These are phyloP conservation scores for Fusarium vanettenii DNA, from an alignment of 2,329 filamentous ascomycete species.

Conservation along the genomic window DNA sequence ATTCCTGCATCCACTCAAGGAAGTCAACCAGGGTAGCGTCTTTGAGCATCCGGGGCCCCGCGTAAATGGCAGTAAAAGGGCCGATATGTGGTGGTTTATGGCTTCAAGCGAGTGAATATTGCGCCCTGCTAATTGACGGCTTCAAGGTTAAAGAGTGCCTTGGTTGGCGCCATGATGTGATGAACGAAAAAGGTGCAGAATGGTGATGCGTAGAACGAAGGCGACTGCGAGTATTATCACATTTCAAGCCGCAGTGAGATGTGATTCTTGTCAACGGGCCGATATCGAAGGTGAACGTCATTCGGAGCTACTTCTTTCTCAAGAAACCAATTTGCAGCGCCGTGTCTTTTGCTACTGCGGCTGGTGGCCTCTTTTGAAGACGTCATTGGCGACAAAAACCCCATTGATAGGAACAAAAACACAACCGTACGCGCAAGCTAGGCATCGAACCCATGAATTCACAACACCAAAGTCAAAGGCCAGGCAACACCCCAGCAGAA, in stretches of 20 bases:
- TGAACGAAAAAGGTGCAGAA: not conserved
- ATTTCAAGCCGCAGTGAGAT: not conserved
- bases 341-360: not conserved
- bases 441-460: not conserved
- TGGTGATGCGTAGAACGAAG: not conserved
- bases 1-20: not conserved
- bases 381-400: not conserved
- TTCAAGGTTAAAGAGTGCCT: not conserved
- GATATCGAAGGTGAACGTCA: not conserved
- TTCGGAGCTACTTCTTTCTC: not conserved
- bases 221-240: not conserved
- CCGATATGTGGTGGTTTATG: not conserved
- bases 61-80: not conserved
- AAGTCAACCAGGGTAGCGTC: not conserved
- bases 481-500: not conserved
- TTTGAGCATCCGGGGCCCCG: not conserved
- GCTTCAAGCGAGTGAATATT: not conserved
- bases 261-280: not conserved
- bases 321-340: not conserved
- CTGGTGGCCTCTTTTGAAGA: not conserved
- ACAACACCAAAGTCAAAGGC: not conserved
- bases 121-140: not conserved
- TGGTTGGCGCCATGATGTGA: not conserved
- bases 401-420: not conserved
- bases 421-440: not conserved